phyloP scores from a whole-genome alignment of 345 rosid genomes.

The Bruguiera sexangula region DNA sequence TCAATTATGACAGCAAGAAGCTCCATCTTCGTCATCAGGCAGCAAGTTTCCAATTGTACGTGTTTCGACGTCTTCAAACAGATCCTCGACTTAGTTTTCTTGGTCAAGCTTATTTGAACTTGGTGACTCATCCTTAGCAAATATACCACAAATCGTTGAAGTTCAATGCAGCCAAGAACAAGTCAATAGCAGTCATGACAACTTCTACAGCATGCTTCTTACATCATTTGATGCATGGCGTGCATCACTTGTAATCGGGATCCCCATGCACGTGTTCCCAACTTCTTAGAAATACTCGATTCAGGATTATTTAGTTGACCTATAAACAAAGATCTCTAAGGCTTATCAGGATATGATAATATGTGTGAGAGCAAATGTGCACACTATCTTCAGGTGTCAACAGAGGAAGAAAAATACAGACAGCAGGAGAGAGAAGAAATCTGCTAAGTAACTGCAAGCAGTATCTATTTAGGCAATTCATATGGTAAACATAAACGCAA shows the following conservation, averaged over 20 bases:
- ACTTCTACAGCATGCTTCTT: constrained; percentile 6
- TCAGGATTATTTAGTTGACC: constrained; percentile 19
- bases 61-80: constrained; percentile 46
- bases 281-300: constrained; percentile 28
- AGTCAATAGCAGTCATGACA: constrained; percentile 10
- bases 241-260: constrained; percentile 31
- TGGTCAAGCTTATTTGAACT: constrained; percentile 34
- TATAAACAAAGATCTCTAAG: not conserved
- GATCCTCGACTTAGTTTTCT: constrained; percentile 47
- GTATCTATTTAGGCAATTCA: constrained; percentile 4
- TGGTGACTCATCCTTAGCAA: constrained; percentile 53
- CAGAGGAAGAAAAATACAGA: not conserved
- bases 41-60: constrained; percentile 52
- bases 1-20: constrained; percentile 81
- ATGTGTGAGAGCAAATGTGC: too few relatives aligned
- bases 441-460: constrained; percentile 26
- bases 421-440: constrained; percentile 14
- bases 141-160: constrained; percentile 44
- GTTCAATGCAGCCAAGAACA: constrained; percentile 47
- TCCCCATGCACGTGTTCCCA: constrained; percentile 48
- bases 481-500: too few relatives aligned
- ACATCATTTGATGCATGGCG: constrained; percentile 57
- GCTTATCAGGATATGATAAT: not conserved
- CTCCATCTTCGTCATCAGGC: constrained; percentile 80
- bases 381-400: not conserved